These are phyloP conservation scores for Crithidia bombi DNA, from an alignment of 208 protist genomes.

Conservation along the genomic window DNA sequence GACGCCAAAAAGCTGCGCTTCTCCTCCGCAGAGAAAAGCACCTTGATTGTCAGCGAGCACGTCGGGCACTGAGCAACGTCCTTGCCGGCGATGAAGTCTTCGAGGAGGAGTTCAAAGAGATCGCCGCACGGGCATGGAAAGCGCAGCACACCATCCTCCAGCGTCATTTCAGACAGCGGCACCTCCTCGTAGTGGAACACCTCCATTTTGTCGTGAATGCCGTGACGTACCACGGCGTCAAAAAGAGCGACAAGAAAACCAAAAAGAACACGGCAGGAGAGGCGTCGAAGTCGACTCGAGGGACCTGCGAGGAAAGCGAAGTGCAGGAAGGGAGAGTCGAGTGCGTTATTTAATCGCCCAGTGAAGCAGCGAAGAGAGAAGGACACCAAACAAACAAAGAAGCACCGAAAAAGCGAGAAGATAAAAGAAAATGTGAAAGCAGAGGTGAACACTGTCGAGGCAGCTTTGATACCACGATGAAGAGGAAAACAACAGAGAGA, in stretches of 20 bases:
- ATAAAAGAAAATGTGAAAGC: no score
- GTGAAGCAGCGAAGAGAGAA: no score
- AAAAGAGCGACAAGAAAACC: neutral
- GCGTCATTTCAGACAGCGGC: constrained; percentile 73
- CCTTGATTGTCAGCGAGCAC: constrained; percentile 87
- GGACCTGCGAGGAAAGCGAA: no score
- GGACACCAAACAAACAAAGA: no score
- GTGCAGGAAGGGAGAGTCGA: no score
- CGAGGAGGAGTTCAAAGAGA: constrained; percentile 84
- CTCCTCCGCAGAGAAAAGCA: constrained; percentile 73
- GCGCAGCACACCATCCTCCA: constrained; percentile 72
- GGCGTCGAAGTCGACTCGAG: no score
- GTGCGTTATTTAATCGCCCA: no score
- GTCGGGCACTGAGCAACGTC: constrained; percentile 89
- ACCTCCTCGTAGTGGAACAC: constrained; percentile 93
- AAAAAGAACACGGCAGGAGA: constrained; percentile 1
- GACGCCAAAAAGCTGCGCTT: constrained; percentile 44
- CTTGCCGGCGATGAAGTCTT: constrained; percentile 70
- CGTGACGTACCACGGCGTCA: neutral
- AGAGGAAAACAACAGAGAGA: no score
- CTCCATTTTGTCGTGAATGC: constrained; percentile 61
- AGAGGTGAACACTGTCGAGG: no score
- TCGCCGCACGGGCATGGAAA: constrained; percentile 94
- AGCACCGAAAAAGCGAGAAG: no score
- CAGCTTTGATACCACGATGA: no score